Base-by-base conservation (phyloP, 179 eudicot genomes). In the Gypsophila paniculata region DNA sequence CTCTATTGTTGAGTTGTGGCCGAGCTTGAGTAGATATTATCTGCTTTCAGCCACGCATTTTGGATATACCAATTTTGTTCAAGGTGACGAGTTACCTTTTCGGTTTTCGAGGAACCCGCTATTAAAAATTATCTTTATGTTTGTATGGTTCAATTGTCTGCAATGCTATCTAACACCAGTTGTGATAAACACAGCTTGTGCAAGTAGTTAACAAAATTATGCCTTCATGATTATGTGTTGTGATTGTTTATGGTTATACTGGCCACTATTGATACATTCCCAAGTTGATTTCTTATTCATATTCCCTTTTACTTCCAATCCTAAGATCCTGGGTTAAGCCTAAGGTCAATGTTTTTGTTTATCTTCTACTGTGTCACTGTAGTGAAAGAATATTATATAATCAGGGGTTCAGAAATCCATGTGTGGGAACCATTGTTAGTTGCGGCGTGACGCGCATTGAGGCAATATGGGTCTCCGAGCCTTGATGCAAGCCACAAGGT, bases 1-100 rank as follows among this genome's bases (percentile, higher is more conserved):
- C 48, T 53, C 48, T 39, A 69, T 54, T 53, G 17, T 54, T 53
- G 62, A 51, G 71, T 26, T 25, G 32, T 52, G 72, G 55, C 61
- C 48, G 3, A n/a, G 46, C 25, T 69, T 69, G 48, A 29, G 14
- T 53, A 18, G n/a, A 69, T 53, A 54, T 54, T 54, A 17, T 69
- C 72, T 69, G 46, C 72, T 34, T 53, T 34, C 38, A 8, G 61
- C 62, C 32, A 54, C 36, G 34, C 48, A 6, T 54, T 53, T 32
- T 53, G 72, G 60, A 32, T 32, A 26, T 46, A 64, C 22, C 49
- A n/a, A 18, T 64, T 18, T 19, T 13, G 48, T 13, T 64, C 13
- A 11, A 18, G 26, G 23, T 8, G 68, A 64, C 48, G 34, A 34
- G 66, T 38, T 64, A 39, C 68, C 51, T 19, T 64, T 36, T 64